Evolutionary conservation across 352 stramenopile species (phyloP), one percentile per base, ranked within the genome.

Genomic region (Phytophthora niederhauseri): DNA sequence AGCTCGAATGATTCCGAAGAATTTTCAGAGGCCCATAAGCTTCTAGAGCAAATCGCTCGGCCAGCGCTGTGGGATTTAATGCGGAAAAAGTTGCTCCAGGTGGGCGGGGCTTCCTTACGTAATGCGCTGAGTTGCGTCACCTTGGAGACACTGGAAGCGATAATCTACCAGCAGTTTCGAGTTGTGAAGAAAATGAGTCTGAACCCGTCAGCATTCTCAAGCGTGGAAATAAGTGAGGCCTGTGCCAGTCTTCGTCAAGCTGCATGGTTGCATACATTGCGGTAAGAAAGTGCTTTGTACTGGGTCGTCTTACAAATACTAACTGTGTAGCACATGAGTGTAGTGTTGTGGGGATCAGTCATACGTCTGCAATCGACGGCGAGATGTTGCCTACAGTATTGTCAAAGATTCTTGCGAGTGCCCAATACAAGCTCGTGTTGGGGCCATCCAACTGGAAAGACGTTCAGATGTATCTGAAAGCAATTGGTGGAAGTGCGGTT

Each of bases 241-340:
- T 94, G 85, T 51, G 38, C 59, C 7, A 89, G 72, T 53, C 87
- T 91, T 66, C 84, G 84, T 19, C 78, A 91, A 70, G 73, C 72
- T 30, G 46, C 69, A 17, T 94, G 82, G 82, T 64, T 94, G 11
- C 85, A 94, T 57, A 79, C 73, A 2, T 59, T 94, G 28, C 78
- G 78, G 85, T 94, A 80, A 26, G 64, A 38, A 11, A 3, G 2
- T 15, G 30, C 22, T 17, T 57, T 61, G 12, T 24, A 20, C 17
- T 15, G 14, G 7, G n/a, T 24, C 12, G 15, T 34, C 30, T 19
- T 3, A 51, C 24, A 61, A 17, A 34, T 50, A 61, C 46, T 66
- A 50, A 57, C 9, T 51, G 46, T 26, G 8, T 49, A 5, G 22
- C 38, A 55, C 38, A 12, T 51, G 34, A 30, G 26, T n/a, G 11